These are phyloP conservation scores for Calonectria montana DNA, from an alignment of 2,329 filamentous ascomycete genomes.

Conservation along the genomic window DNA sequence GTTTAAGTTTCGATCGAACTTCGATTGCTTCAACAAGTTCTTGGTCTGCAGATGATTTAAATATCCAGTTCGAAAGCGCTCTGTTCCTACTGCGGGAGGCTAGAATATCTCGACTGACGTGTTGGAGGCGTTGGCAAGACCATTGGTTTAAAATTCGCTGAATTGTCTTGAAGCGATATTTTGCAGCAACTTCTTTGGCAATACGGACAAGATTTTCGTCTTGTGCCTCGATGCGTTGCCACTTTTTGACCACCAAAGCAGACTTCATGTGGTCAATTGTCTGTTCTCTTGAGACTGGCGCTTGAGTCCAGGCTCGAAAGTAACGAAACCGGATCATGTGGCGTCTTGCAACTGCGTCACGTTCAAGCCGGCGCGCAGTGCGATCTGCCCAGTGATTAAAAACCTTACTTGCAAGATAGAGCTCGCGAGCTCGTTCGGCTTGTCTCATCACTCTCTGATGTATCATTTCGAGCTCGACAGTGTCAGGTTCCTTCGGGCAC, in stretches of 20 bases:
- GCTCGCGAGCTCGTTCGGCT: slow-evolving; percentile 71
- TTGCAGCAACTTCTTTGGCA: slow-evolving; percentile 37
- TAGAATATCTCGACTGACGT: slow-evolving; percentile 33
- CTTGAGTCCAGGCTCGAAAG: slow-evolving; percentile 51
- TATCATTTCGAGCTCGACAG: slow-evolving; percentile 24
- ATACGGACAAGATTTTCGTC: slow-evolving; percentile 42
- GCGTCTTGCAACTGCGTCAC: slow-evolving; percentile 74
- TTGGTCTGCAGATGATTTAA: slow-evolving; percentile 25
- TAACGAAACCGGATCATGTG: slow-evolving; percentile 73
- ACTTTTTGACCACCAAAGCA: slow-evolving; percentile 47
- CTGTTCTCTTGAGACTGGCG: slow-evolving; percentile 45
- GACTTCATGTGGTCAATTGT: slow-evolving; percentile 45
- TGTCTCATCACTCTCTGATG: slow-evolving; percentile 53
- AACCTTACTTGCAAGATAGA: slow-evolving; percentile 64
- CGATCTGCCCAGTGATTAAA: slow-evolving; percentile 71
- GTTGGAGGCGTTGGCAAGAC: slow-evolving; percentile 40
- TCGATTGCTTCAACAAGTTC: slow-evolving; percentile 32
- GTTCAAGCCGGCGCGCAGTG: slow-evolving; percentile 72
- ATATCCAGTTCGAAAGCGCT: slow-evolving; percentile 39
- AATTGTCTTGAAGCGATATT: slow-evolving; percentile 34
- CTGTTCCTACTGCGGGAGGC: slow-evolving; percentile 30
- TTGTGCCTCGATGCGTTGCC: slow-evolving; percentile 44
- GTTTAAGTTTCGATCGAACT: slow-evolving; percentile 26
- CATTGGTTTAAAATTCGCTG: slow-evolving; percentile 41
- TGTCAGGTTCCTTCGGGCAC: slow-evolving; percentile 10